Percentiles rank a stretch among this genome's conserved stretches.
Evolutionary conservation across 2,329 filamentous ascomycete species (phyloP).

Genomic region (Neurospora sp.): DNA sequence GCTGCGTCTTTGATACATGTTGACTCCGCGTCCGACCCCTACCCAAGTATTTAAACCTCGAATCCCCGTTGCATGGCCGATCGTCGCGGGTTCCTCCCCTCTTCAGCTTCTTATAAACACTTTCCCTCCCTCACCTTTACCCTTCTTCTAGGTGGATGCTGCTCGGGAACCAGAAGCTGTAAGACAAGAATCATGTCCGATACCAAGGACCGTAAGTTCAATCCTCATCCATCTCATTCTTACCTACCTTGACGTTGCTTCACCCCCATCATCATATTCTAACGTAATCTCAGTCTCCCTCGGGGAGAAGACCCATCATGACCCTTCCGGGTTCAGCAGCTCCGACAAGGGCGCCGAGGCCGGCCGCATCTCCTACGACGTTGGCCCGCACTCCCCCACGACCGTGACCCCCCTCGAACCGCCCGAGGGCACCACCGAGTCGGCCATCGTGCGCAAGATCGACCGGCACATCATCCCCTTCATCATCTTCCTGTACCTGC

Average conservation of each 20-base stretch:
- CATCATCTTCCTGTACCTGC: conserved; percentile 60
- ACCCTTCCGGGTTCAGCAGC: neutral
- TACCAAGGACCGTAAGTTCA: neutral
- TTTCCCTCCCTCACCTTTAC: neutral
- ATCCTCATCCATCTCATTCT: neutral
- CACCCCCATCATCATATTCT: neutral
- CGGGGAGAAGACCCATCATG: neutral
- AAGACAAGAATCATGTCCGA: neutral
- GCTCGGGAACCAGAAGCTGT: neutral
- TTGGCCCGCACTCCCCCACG: neutral
- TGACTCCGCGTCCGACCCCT: neutral
- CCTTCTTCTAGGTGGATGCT: neutral
- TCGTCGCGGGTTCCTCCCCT: neutral
- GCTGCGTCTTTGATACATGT: neutral
- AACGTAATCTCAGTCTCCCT: neutral
- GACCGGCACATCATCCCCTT: conserved; percentile 64
- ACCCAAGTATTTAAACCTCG: neutral
- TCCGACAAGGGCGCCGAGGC: conserved; percentile 2
- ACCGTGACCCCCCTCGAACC: conserved; percentile 23
- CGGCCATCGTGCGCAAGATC: conserved; percentile 57
- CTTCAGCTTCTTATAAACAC: neutral
- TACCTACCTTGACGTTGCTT: neutral
- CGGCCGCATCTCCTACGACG: conserved; percentile 20
- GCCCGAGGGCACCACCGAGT: conserved; percentile 51
- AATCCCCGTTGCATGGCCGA: neutral